Conservation (phyloP, 306 rosid species). For the Quercus bicolor region DNA sequence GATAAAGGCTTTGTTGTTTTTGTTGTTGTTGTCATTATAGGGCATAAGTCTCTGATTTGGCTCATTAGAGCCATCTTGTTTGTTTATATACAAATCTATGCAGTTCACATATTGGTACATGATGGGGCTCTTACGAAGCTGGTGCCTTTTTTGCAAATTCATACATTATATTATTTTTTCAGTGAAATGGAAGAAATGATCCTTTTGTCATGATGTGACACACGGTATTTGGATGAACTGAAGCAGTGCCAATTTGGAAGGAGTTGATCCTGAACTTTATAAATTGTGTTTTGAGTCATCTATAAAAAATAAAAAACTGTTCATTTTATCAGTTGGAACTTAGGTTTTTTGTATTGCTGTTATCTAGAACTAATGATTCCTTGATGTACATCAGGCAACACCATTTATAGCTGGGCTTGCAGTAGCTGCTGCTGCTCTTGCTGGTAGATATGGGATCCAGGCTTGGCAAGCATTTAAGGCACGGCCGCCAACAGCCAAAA, state of each 20-base stretch:
- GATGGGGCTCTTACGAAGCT: neutral
- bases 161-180: neutral
- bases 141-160: neutral
- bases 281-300: neutral
- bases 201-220: neutral
- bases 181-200: neutral
- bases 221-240: neutral
- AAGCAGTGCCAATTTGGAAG: neutral
- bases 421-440: conserved; percentile 67
- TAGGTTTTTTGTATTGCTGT: neutral
- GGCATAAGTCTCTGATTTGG: neutral
- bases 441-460: conserved; percentile 61
- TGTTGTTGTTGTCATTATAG: no score
- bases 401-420: conserved; percentile 73
- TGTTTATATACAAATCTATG: neutral
- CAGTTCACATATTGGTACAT: neutral
- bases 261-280: neutral
- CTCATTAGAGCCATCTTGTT: neutral
- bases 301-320: neutral
- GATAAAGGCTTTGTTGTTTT: no score
- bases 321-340: neutral
- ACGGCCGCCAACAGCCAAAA: conserved; percentile 44
- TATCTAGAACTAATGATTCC: conserved; percentile 13
- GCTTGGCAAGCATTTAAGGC: conserved; percentile 76
- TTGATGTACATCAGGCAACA: conserved; percentile 49